Conservation (phyloP, 768 basidiomycete species). For the Punctularia strigosozonata region DNA sequence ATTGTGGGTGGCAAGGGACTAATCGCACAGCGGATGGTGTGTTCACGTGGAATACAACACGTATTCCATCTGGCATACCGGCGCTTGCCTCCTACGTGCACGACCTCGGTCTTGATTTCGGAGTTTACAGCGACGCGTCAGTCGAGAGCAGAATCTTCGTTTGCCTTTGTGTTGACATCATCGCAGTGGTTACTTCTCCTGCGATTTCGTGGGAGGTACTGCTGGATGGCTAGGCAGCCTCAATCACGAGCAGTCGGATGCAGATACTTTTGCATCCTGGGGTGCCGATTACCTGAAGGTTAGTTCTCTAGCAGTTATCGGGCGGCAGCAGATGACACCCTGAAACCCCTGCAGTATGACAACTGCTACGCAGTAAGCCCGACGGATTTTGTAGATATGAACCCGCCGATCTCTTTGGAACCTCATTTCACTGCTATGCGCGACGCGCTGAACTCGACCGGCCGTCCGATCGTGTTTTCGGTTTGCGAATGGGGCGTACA, state of each 20-base stretch:
- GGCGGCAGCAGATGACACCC: neutral
- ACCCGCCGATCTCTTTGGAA: constrained; percentile 21
- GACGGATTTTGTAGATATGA: constrained; percentile 34
- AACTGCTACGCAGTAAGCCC: constrained; percentile 36
- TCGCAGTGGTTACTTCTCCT: constrained; percentile 29
- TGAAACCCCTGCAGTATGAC: constrained; percentile 21
- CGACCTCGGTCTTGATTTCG: constrained; percentile 5
- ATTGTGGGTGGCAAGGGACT: constrained; percentile 40
- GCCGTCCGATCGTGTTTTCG: constrained; percentile 36
- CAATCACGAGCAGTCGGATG: constrained; percentile 34
- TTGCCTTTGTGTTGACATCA: neutral
- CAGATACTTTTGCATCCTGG: constrained; percentile 35
- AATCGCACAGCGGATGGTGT: constrained; percentile 25
- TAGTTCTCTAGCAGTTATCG: neutral
- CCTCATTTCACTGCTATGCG: constrained; percentile 33
- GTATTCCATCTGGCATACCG: constrained; percentile 26
- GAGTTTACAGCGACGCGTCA: constrained; percentile 8
- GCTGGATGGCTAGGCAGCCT: constrained; percentile 33
- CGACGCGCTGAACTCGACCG: constrained; percentile 30
- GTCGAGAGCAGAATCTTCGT: neutral
- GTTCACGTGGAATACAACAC: constrained; percentile 32
- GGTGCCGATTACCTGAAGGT: constrained; percentile 33
- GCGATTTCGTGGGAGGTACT: constrained; percentile 32
- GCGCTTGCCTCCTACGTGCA: constrained; percentile 24
- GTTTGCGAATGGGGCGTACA: constrained; percentile 42